Percentiles rank a stretch among this genome's conserved stretches.
phyloP scores from a whole-genome alignment of 2,329 filamentous ascomycete genomes.

The Cordyceps militaris region DNA sequence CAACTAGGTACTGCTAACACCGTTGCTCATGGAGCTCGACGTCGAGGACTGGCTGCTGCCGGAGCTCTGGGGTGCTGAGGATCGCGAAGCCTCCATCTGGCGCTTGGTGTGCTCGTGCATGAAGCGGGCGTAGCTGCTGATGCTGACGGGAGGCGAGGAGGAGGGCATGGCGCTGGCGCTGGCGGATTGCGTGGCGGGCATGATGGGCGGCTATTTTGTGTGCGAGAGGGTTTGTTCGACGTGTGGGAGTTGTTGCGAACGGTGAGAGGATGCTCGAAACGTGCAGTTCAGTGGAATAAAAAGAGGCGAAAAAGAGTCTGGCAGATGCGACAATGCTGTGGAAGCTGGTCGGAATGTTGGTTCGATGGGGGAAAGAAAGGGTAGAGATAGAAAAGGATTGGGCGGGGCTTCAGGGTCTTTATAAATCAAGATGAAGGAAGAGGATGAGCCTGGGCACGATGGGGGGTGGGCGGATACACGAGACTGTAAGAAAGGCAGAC shows the following conservation, averaged over 20 bases:
- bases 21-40: slow-evolving; percentile 24
- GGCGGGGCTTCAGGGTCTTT: slow-evolving; percentile 13
- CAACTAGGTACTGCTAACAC: slow-evolving; percentile 14
- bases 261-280: too few species aligned
- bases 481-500: neutral
- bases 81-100: slow-evolving; percentile 52
- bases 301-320: too few species aligned
- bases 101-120: slow-evolving; percentile 61
- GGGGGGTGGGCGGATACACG: neutral
- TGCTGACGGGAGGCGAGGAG: slow-evolving; percentile 37
- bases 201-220: slow-evolving; percentile 18
- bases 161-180: slow-evolving; percentile 26
- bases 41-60: slow-evolving; percentile 15
- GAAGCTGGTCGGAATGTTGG: neutral
- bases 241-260: too few species aligned
- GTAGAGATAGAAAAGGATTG: neutral
- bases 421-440: slow-evolving; percentile 11
- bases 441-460: neutral
- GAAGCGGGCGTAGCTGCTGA: slow-evolving; percentile 50
- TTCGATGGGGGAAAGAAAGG: neutral
- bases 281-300: too few species aligned
- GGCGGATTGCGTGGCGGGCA: slow-evolving; percentile 34
- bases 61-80: slow-evolving; percentile 18
- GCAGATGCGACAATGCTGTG: too few species aligned
- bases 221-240: neutral